Evolutionary conservation across 495 filamentous ascomycete species (phyloP).

Genomic region (Wilcoxina mikolae): DNA sequence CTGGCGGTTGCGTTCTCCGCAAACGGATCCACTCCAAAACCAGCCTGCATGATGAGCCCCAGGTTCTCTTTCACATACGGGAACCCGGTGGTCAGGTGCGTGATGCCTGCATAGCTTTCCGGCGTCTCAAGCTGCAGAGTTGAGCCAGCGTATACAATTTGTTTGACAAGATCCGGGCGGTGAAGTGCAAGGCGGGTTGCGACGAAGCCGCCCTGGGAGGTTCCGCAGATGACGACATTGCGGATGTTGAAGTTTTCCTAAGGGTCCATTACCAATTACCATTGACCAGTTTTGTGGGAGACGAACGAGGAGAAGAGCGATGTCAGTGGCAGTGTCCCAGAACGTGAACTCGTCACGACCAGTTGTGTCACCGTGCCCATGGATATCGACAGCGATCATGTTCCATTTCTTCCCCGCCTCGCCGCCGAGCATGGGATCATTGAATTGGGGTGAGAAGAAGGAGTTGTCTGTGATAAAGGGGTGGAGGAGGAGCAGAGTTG

Average conservation of each 20-base stretch:
- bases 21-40: background rate
- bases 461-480: conserved; percentile 1
- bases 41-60: background rate
- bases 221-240: background rate
- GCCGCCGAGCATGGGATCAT: background rate
- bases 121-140: background rate
- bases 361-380: background rate
- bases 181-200: background rate
- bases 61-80: background rate
- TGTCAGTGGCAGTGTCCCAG: background rate
- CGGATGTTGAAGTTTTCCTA: background rate
- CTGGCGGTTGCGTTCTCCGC: background rate
- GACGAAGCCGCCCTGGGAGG: conserved; percentile 1
- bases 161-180: background rate
- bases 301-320: background rate
- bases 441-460: background rate
- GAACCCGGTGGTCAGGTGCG: background rate
- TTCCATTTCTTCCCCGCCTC: conserved; percentile 2
- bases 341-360: background rate
- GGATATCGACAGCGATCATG: conserved; percentile 2
- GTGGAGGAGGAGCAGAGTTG: background rate
- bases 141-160: background rate
- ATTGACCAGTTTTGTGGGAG: no score
- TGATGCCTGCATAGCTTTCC: background rate
- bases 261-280: background rate